Percentiles rank a stretch among this genome's conserved stretches.
Evolutionary conservation across 169 alveolate genomes (phyloP).

Genomic region (Neospora caninum): DNA sequence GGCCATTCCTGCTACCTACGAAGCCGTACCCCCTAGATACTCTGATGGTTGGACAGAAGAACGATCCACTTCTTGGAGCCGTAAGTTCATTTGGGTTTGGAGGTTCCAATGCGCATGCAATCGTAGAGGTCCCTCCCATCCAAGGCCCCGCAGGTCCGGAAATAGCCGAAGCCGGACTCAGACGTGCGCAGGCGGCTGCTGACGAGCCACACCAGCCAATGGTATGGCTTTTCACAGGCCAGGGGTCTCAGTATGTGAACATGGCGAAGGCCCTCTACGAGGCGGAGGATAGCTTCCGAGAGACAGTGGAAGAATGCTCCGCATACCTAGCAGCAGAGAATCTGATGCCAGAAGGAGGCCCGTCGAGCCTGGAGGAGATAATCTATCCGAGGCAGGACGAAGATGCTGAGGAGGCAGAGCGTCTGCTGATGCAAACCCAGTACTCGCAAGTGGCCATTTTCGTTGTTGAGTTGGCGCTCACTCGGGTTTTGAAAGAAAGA

Average conservation of each 20-base stretch:
- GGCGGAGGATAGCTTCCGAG: slow-evolving; percentile 51
- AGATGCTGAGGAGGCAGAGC: neutral
- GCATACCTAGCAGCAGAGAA: neutral
- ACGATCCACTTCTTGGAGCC: slow-evolving; percentile 59
- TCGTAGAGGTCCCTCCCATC: slow-evolving; percentile 56
- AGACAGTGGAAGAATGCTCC: slow-evolving; percentile 61
- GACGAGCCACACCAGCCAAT: neutral
- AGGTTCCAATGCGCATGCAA: slow-evolving; percentile 65
- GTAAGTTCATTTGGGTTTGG: slow-evolving; percentile 77
- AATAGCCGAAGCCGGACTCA: neutral
- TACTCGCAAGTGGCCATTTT: slow-evolving; percentile 77
- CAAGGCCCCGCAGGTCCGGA: neutral
- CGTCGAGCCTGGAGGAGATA: slow-evolving; percentile 55
- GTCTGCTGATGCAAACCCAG: slow-evolving; percentile 15
- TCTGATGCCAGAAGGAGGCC: slow-evolving; percentile 30
- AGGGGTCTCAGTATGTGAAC: slow-evolving; percentile 70
- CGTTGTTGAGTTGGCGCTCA: slow-evolving; percentile 72
- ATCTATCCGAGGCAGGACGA: slow-evolving; percentile 49
- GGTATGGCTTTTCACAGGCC: slow-evolving; percentile 70
- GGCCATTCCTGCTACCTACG: slow-evolving; percentile 32
- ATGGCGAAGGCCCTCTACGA: slow-evolving; percentile 67
- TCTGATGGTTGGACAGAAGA: neutral
- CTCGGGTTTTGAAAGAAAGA: slow-evolving; percentile 67
- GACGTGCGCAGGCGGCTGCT: neutral
- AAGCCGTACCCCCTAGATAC: slow-evolving; percentile 61